phyloP scores from a whole-genome alignment of 148 eudicot genomes.

The Rhododendron simsii region DNA sequence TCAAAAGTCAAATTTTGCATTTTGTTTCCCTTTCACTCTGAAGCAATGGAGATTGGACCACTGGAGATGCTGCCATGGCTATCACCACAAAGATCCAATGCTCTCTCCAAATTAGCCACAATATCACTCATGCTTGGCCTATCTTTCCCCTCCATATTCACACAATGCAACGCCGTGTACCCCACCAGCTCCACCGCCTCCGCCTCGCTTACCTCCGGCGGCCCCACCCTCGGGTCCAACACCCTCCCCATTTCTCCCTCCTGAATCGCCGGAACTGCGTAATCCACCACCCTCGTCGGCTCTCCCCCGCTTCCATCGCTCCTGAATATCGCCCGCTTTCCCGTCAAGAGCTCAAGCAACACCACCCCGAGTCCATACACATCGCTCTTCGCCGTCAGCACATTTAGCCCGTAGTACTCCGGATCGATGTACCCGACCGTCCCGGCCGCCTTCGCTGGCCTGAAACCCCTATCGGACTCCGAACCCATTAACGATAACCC shows the following conservation, averaged over 20 bases:
- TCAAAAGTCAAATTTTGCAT: neutral
- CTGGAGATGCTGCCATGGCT: slow-evolving; percentile 86
- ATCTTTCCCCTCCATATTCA: slow-evolving; percentile 81
- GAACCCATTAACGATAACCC: slow-evolving; percentile 83
- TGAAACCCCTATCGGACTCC: slow-evolving; percentile 43
- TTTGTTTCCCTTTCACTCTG: slow-evolving; percentile 43
- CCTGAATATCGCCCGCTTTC: slow-evolving; percentile 79
- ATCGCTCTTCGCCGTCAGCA: slow-evolving; percentile 84
- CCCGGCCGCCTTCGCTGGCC: slow-evolving; percentile 80
- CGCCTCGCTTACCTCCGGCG: slow-evolving; percentile 49
- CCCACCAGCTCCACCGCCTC: slow-evolving; percentile 93
- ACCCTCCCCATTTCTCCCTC: slow-evolving; percentile 59
- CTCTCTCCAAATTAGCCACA: slow-evolving; percentile 86
- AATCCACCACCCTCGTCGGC: slow-evolving; percentile 72
- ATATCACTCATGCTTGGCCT: slow-evolving; percentile 83
- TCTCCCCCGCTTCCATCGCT: slow-evolving; percentile 26
- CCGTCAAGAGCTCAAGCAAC: slow-evolving; percentile 76
- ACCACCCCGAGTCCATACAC: slow-evolving; percentile 95
- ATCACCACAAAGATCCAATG: slow-evolving; percentile 57
- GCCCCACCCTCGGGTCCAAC: slow-evolving; percentile 73
- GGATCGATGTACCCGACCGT: slow-evolving; percentile 97
- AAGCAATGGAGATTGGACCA: slow-evolving; percentile 57
- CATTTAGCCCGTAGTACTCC: slow-evolving; percentile 82
- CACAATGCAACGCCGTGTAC: slow-evolving; percentile 86
- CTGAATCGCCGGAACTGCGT: slow-evolving; percentile 58